A percentile compares a stretch with the other conserved stretches of the same genome.
These are phyloP conservation scores for Chondrus crispus DNA, from an alignment of 23 red algal genomes.

Conservation along the genomic window DNA sequence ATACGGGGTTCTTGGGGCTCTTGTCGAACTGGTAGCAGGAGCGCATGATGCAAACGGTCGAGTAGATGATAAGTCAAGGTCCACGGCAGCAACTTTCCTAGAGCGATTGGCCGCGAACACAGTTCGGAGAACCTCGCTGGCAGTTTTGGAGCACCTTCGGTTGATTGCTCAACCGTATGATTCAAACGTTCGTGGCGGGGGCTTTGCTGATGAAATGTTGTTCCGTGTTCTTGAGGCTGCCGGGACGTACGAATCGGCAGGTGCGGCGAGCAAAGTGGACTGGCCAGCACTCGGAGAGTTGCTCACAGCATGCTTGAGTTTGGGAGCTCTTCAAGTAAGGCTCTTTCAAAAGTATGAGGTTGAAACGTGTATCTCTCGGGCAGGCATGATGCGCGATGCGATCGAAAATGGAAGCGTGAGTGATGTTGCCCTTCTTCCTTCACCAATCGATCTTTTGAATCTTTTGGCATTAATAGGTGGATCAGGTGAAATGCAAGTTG, in stretches of 20 bases:
- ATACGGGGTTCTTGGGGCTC: constrained; percentile 38
- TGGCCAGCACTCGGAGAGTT: constrained; percentile 56
- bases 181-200: neutral
- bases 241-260: constrained; percentile 20
- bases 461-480: constrained; percentile 7
- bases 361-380: constrained; percentile 6
- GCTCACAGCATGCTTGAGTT: constrained; percentile 34
- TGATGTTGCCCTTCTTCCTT: neutral
- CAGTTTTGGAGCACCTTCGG: constrained; percentile 50
- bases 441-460: constrained; percentile 23
- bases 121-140: constrained; percentile 16
- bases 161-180: constrained; percentile 16
- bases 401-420: neutral
- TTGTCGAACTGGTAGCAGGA: constrained; percentile 50
- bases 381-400: neutral
- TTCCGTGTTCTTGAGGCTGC: constrained; percentile 31
- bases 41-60: neutral
- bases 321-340: constrained; percentile 44
- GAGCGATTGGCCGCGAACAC: constrained; percentile 52
- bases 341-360: constrained; percentile 48
- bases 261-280: constrained; percentile 15
- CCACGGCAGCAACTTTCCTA: constrained; percentile 53
- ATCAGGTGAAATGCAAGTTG: constrained; percentile 42
- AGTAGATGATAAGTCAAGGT: constrained; percentile 15
- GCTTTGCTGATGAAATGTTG: constrained; percentile 62